Conservation (phyloP, 495 filamentous ascomycete species). For the Bombardia bombarda region DNA sequence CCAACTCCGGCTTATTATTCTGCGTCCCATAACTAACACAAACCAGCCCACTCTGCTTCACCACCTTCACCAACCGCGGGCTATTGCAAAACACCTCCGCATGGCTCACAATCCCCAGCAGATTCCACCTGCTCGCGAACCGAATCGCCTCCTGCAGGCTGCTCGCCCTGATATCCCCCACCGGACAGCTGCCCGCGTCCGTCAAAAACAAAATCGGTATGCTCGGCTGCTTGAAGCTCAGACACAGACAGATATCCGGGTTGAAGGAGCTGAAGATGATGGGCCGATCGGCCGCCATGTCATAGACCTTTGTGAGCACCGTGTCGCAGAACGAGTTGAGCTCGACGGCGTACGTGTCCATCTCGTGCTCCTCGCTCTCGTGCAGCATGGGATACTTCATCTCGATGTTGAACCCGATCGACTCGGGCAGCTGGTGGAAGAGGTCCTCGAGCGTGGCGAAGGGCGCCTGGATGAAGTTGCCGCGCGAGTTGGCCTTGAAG, state of each 20-base stretch:
- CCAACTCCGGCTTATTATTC: constrained; percentile 81
- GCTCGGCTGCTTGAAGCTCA: constrained; percentile 92
- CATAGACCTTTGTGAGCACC: constrained; percentile 78
- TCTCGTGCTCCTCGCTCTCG: constrained; percentile 88
- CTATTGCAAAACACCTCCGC: constrained; percentile 80
- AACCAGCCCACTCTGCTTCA: constrained; percentile 88
- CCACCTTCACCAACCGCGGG: constrained; percentile 87
- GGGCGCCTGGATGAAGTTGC: constrained; percentile 85
- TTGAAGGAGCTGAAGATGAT: constrained; percentile 96
- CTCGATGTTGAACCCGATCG: constrained; percentile 94
- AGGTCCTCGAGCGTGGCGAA: constrained; percentile 94
- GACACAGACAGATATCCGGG: constrained; percentile 86
- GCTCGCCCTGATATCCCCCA: constrained; percentile 84
- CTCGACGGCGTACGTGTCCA: constrained; percentile 96
- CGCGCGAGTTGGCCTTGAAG: constrained; percentile 91
- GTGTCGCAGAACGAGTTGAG: constrained; percentile 96
- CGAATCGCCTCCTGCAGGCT: constrained; percentile 91
- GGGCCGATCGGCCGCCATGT: constrained; percentile 58
- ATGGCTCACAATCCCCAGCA: constrained; percentile 80
- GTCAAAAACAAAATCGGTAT: constrained; percentile 93
- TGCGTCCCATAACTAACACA: constrained; percentile 88
- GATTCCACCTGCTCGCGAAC: constrained; percentile 89
- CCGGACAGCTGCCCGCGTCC: constrained; percentile 67
- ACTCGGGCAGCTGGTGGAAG: constrained; percentile 72
- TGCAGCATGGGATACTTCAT: constrained; percentile 98